Conservation (phyloP, 2,329 filamentous ascomycete species). For the Periconia macrospinosa region DNA sequence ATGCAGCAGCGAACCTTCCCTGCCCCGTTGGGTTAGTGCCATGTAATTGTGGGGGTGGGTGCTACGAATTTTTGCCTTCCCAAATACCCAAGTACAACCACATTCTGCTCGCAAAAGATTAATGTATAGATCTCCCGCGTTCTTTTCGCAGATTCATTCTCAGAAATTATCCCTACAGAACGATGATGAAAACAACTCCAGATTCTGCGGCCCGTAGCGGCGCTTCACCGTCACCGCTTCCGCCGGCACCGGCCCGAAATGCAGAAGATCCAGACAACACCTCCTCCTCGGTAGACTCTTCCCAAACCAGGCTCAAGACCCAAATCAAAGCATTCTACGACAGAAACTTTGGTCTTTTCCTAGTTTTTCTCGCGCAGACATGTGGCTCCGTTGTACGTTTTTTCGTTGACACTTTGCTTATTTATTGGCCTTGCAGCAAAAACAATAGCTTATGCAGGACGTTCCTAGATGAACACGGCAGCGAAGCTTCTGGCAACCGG, state of each 20-base stretch:
- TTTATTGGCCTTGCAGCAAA: too few species aligned
- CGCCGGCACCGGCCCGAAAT: background rate
- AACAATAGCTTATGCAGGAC: conserved; percentile 1
- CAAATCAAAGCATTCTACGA: conserved; percentile 15
- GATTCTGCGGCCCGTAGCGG: background rate
- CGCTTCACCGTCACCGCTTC: too few species aligned
- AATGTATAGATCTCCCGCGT: too few species aligned
- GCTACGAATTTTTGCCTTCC: background rate
- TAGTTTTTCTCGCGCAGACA: conserved; percentile 44
- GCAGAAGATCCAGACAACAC: background rate
- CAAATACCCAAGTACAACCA: too few species aligned
- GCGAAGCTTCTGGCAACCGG: conserved; percentile 28
- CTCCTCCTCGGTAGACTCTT: background rate
- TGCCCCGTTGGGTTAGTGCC: background rate
- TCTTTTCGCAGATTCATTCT: too few species aligned
- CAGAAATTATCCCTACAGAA: too few species aligned
- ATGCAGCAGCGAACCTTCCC: too few species aligned
- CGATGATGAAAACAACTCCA: background rate
- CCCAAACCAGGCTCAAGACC: background rate
- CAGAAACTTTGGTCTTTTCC: conserved; percentile 25
- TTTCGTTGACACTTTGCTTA: background rate
- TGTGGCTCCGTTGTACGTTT: conserved; percentile 23
- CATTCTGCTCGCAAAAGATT: too few species aligned
- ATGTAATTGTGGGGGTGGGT: background rate
- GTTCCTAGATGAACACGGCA: conserved; percentile 24